These are phyloP conservation scores for Microbotryomycetes sp. DNA, from an alignment of 1,284 basidiomycete species.

Conservation along the genomic window DNA sequence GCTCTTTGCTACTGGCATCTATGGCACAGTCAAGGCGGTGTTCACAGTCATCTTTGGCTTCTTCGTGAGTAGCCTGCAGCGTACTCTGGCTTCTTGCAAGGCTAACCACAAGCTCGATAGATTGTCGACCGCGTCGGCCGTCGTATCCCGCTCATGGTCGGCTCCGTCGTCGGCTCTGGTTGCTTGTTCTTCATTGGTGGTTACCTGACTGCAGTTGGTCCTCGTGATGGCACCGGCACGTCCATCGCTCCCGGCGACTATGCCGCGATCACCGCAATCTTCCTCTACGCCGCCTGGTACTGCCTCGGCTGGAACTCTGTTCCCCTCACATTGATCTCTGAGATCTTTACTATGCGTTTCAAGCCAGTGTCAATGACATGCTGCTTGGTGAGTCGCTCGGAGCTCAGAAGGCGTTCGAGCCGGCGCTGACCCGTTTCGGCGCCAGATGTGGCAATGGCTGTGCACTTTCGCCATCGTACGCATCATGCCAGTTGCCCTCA, in stretches of 20 bases:
- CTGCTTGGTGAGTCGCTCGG: slow-evolving; percentile 16
- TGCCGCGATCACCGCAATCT: slow-evolving; percentile 24
- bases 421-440: background rate
- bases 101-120: no score
- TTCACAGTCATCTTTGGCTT: slow-evolving; percentile 36
- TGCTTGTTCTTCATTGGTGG: slow-evolving; percentile 31
- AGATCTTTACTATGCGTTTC: slow-evolving; percentile 34
- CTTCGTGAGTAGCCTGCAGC: slow-evolving; percentile 34
- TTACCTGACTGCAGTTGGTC: slow-evolving; percentile 22
- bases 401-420: background rate
- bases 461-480: slow-evolving; percentile 33
- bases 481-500: slow-evolving; percentile 21
- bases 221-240: slow-evolving; percentile 1
- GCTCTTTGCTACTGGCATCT: slow-evolving; percentile 39
- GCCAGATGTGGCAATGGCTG: slow-evolving; percentile 28
- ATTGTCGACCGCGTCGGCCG: slow-evolving; percentile 28
- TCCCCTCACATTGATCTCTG: slow-evolving; percentile 31
- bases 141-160: slow-evolving; percentile 15
- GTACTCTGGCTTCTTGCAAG: slow-evolving; percentile 35
- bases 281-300: slow-evolving; percentile 25
- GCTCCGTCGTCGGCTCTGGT: slow-evolving; percentile 3
- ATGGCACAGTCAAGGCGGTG: slow-evolving; percentile 39
- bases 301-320: slow-evolving; percentile 25
- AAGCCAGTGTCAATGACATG: slow-evolving; percentile 31
- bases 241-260: slow-evolving; percentile 19